Conservation (phyloP, 371 early-diverging fungal species). For the Cladochytrium tenue region DNA sequence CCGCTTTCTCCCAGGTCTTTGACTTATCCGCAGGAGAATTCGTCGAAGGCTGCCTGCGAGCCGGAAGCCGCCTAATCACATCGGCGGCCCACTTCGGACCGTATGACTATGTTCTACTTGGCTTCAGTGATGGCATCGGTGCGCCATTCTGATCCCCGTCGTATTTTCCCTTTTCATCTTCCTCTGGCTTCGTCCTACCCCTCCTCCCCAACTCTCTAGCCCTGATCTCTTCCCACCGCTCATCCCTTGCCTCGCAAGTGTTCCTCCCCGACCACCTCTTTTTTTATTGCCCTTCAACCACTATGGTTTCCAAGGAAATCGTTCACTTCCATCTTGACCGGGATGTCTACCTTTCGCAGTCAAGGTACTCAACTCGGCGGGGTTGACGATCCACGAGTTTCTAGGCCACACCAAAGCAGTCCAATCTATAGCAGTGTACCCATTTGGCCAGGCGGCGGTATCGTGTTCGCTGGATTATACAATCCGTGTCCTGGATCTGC, state of each 20-base stretch:
- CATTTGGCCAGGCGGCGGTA: constrained; percentile 36
- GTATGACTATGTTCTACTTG: constrained; percentile 40
- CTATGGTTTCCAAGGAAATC: no score
- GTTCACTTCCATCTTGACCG: no score
- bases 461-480: constrained; percentile 45
- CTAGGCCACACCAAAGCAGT: constrained; percentile 39
- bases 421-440: constrained; percentile 41
- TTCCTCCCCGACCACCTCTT: no score
- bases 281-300: no score
- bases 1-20: no score
- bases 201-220: no score
- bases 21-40: no score
- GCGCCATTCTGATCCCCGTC: not conserved
- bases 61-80: constrained; percentile 33
- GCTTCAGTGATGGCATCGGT: constrained; percentile 30
- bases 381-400: constrained; percentile 44
- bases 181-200: no score
- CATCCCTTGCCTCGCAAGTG: no score
- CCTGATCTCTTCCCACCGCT: no score
- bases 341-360: no score
- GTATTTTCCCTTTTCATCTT: not conserved
- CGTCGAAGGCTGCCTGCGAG: no score
- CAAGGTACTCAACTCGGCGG: constrained; percentile 38
- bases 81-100: constrained; percentile 32
- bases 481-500: constrained; percentile 42